Base-by-base conservation (phyloP, 2,329 filamentous ascomycete species). In the Herpomyces periplanetae region DNA sequence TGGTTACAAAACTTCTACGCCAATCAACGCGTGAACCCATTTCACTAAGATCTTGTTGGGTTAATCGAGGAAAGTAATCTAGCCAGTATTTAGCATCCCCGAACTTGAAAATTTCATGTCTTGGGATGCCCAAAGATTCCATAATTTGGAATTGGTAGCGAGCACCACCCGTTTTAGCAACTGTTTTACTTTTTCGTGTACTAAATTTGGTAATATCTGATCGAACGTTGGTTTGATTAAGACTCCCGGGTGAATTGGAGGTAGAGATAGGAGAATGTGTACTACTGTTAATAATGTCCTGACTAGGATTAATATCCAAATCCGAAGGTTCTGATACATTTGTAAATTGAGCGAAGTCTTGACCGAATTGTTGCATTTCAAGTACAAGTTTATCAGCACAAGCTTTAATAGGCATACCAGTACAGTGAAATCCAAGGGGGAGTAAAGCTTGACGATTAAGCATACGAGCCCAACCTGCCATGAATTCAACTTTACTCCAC, bases 111-210 rank as follows among this genome's bases (percentile, higher is more conserved):
- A 96, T 87, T 27, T 96, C 71, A 30, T 75, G 55, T 18, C 56
- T 43, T 0, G 71, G 65, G 17, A 91, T 69, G 13, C 75, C 80
- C 26, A 87, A 54, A 4, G 75, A 63, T 32, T 73, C 45, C 71
- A 87, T 84, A 30, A 87, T 85, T 43, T 75, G 64, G 40, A 73
- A 84, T 36, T 85, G 69, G 40, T 91, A 91, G 44, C 88, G 88
- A 40, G 69, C 57, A 43, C 84, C 80, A 31, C 73, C 60, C 0
- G 65, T 59, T 47, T 91, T 91, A 13, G 68, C 61, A 5, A 59
- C 60, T 16, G 66, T 68, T 45, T 96, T 91, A 41, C 65, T 61
- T 49, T 87, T 85, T 40, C 71, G 87, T 20, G 65, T 64, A 16
- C 54, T 58, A 42, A 91, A 91, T 41, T 91, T 91, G 29, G 65